These are phyloP conservation scores for Serendipita sp. DNA, from an alignment of 1,284 basidiomycete species.

Conservation along the genomic window DNA sequence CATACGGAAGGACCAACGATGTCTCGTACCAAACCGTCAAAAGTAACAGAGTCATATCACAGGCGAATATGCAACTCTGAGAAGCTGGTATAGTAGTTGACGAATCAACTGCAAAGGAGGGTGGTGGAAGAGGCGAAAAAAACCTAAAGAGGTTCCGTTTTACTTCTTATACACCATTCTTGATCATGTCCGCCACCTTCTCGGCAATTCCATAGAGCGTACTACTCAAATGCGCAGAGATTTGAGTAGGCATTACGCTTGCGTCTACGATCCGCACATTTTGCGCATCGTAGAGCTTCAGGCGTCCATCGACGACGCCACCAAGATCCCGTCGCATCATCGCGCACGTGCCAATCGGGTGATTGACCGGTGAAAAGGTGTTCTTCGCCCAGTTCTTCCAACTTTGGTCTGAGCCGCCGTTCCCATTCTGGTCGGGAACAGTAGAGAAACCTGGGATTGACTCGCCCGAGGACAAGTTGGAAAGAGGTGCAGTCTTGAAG, in stretches of 20 bases:
- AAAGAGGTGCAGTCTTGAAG: constrained; percentile 26
- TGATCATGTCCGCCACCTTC: constrained; percentile 19
- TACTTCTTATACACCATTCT: neutral
- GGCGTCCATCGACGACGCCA: constrained; percentile 27
- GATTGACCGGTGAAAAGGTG: constrained; percentile 21
- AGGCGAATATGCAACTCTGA: too few relatives aligned
- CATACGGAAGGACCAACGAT: too few relatives aligned
- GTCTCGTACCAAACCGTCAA: too few relatives aligned
- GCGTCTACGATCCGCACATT: constrained; percentile 12
- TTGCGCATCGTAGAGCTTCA: constrained; percentile 22
- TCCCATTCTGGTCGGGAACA: neutral
- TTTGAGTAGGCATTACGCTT: constrained; percentile 21
- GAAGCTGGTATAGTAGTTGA: too few relatives aligned
- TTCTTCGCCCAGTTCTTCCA: constrained; percentile 6
- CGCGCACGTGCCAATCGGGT: constrained; percentile 45
- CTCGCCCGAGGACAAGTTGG: neutral
- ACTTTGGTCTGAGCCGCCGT: constrained; percentile 1
- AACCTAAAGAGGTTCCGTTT: too few relatives aligned
- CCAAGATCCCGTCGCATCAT: constrained; percentile 47
- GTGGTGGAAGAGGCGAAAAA: too few relatives aligned
- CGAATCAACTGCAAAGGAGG: too few relatives aligned
- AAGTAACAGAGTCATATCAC: too few relatives aligned
- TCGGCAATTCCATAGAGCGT: constrained; percentile 23
- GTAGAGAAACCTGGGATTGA: neutral
- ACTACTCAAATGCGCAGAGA: constrained; percentile 24